phyloP scores from a whole-genome alignment of 306 rosid species.

The Geum urbanum region DNA sequence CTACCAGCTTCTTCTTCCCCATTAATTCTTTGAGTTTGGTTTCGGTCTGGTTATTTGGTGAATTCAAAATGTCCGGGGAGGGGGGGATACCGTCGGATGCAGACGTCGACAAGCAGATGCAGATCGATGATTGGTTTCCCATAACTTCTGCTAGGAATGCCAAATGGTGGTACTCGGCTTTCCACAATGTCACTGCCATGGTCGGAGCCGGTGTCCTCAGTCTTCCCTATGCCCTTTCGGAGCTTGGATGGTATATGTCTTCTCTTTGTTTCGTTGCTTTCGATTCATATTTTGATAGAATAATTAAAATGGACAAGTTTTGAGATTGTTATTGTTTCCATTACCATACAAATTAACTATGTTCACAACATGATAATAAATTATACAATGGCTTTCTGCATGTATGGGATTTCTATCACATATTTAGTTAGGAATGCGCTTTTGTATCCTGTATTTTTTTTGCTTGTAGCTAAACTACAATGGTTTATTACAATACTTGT shows the following conservation, averaged over 20 bases:
- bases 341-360: neutral
- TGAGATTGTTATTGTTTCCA: neutral
- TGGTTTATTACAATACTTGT: no score
- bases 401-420: no score
- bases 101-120: slow-evolving; percentile 12
- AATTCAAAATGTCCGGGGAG: slow-evolving; percentile 3
- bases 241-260: slow-evolving; percentile 62
- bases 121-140: slow-evolving; percentile 75
- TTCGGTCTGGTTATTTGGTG: neutral
- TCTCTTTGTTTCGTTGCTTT: neutral
- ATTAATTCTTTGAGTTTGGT: neutral
- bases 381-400: no score
- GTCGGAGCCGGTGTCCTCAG: slow-evolving; percentile 93
- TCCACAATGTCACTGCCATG: slow-evolving; percentile 93
- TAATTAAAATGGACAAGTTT: neutral
- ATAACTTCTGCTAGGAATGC: slow-evolving; percentile 70
- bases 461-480: no score
- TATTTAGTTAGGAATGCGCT: no score
- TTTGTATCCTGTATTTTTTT: no score
- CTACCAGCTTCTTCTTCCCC: neutral
- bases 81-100: neutral
- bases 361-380: no score
- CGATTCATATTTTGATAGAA: neutral
- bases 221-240: slow-evolving; percentile 79
- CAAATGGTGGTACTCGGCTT: slow-evolving; percentile 93